Conservation (phyloP, 1,284 basidiomycete species). For the Agroathelia rolfsii region DNA sequence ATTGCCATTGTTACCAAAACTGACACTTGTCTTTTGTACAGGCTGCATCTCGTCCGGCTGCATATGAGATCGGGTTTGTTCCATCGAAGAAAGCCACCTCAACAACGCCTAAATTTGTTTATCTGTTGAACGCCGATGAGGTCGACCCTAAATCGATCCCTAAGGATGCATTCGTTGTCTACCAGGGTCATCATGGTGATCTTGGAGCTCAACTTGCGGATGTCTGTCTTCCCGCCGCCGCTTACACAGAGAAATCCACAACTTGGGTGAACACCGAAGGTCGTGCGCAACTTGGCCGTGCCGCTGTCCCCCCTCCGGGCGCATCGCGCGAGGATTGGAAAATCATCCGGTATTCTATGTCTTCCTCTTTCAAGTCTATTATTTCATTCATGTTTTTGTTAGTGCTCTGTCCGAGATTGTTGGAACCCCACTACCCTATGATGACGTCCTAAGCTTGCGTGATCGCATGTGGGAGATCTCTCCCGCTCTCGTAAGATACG, state of each 20-base stretch:
- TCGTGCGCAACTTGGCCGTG: constrained; percentile 82
- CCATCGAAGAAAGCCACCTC: constrained; percentile 71
- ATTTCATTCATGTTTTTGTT: constrained; percentile 3
- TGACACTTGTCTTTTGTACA: constrained; percentile 19
- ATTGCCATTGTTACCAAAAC: constrained; percentile 1
- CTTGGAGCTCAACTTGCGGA: constrained; percentile 94
- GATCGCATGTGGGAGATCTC: constrained; percentile 98
- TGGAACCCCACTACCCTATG: constrained; percentile 78
- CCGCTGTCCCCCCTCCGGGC: constrained; percentile 92
- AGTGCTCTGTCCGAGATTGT: constrained; percentile 90
- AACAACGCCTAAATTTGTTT: constrained; percentile 89
- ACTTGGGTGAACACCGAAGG: constrained; percentile 99
- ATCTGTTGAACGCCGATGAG: constrained; percentile 95
- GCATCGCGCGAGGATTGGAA: constrained; percentile 98
- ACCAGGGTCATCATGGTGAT: constrained; percentile 99
- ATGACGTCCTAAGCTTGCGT: constrained; percentile 78
- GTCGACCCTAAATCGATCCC: constrained; percentile 88
- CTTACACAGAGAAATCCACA: constrained; percentile 92
- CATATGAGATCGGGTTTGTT: constrained; percentile 91
- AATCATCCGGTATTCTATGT: constrained; percentile 82
- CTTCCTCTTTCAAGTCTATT: constrained; percentile 1
- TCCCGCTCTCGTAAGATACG: constrained; percentile 85
- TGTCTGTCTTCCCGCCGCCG: constrained; percentile 87
- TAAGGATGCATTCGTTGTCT: constrained; percentile 92
- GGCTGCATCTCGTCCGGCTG: constrained; percentile 87